Percentiles rank a stretch among this genome's conserved stretches.
These are phyloP conservation scores for Termitomyces sp. DNA, from an alignment of 768 basidiomycete species.

Conservation along the genomic window DNA sequence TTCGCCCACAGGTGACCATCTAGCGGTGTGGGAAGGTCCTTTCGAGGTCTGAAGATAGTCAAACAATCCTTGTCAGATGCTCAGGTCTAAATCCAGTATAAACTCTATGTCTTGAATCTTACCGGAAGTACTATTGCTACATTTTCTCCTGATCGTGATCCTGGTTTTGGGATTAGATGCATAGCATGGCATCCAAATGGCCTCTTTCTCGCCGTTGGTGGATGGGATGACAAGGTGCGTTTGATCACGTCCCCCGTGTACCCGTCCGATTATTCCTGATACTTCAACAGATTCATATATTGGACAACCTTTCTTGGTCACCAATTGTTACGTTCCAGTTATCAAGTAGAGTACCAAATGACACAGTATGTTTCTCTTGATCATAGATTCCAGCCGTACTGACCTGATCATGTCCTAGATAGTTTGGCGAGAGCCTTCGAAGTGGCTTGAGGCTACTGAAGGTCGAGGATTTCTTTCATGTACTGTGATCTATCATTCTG, in stretches of 20 bases:
- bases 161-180: constrained; percentile 76
- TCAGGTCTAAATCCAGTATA: constrained; percentile 48
- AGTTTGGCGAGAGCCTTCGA: constrained; percentile 81
- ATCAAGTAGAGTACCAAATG: constrained; percentile 47
- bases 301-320: constrained; percentile 76
- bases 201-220: constrained; percentile 73
- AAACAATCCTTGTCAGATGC: background rate
- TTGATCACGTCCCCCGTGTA: background rate
- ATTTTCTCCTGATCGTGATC: constrained; percentile 70
- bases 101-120: constrained; percentile 64
- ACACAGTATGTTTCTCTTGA: constrained; percentile 40
- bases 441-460: constrained; percentile 81
- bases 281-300: constrained; percentile 55
- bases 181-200: constrained; percentile 87
- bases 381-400: background rate
- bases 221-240: constrained; percentile 84
- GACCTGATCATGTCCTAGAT: constrained; percentile 35
- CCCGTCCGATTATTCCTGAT: constrained; percentile 4
- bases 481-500: constrained; percentile 23
- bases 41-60: constrained; percentile 53
- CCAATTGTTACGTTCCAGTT: constrained; percentile 59
- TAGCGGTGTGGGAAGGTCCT: constrained; percentile 82
- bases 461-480: constrained; percentile 88
- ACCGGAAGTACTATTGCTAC: constrained; percentile 58
- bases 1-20: constrained; percentile 69